Conservation (phyloP, 257 asterid genomes). For the Galeopsis tetrahit region DNA sequence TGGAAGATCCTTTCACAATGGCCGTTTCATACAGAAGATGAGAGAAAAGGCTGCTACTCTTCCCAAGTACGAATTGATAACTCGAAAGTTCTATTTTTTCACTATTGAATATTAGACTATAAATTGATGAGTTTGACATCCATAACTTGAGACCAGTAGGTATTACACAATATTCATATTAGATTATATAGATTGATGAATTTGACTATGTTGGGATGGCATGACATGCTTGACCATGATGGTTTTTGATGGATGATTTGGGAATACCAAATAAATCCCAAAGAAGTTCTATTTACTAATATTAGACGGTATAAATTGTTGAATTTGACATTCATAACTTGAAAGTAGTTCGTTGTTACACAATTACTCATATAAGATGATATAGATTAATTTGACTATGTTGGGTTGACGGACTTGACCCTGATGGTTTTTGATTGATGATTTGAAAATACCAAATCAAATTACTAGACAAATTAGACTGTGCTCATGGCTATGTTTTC, state of each 20-base stretch:
- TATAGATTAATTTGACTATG: slow-evolving; percentile 10
- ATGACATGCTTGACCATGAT: slow-evolving; percentile 30
- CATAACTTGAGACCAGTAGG: background rate
- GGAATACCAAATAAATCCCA: background rate
- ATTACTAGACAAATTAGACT: background rate
- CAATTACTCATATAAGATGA: background rate
- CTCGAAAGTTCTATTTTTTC: background rate
- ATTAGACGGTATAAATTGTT: background rate
- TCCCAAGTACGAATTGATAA: slow-evolving; percentile 52
- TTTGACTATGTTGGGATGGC: background rate
- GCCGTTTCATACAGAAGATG: slow-evolving; percentile 82
- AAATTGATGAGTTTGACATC: background rate
- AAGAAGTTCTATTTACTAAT: background rate
- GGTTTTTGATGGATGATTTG: background rate
- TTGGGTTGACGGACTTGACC: slow-evolving; percentile 30
- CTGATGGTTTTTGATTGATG: background rate
- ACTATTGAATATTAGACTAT: background rate
- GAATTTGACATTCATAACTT: too few relatives aligned
- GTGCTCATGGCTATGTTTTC: slow-evolving; percentile 27
- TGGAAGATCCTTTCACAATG: slow-evolving; percentile 85
- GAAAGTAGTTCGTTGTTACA: too few relatives aligned
- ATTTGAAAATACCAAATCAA: background rate
- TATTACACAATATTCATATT: background rate
- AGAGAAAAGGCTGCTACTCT: slow-evolving; percentile 77
- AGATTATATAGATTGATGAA: background rate